Percentiles rank a stretch among this genome's conserved stretches.
phyloP scores from a whole-genome alignment of 2,329 filamentous ascomycete species.

The Talaromyces funiculosus region DNA sequence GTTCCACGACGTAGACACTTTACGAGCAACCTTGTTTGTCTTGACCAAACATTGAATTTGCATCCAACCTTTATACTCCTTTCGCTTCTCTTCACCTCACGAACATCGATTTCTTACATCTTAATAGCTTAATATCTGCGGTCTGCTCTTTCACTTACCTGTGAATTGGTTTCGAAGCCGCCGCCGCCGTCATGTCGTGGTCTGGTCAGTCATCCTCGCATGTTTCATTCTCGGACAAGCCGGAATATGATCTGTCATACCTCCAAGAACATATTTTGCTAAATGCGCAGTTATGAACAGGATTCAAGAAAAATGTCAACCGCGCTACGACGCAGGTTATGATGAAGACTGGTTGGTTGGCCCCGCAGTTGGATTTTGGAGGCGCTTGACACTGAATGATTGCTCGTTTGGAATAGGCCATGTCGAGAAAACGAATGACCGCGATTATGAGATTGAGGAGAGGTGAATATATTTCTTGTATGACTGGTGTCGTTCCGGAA shows the following conservation, averaged over 20 bases:
- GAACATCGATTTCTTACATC: not conserved
- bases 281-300: slow-evolving; percentile 36
- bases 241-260: not conserved
- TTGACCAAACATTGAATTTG: not conserved
- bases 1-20: not conserved
- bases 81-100: not conserved
- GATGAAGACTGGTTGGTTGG: slow-evolving; percentile 84
- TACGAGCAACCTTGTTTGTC: not conserved
- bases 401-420: slow-evolving; percentile 53
- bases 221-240: not conserved
- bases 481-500: not conserved
- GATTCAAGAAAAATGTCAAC: slow-evolving; percentile 95
- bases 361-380: not conserved
- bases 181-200: slow-evolving; percentile 57
- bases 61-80: not conserved
- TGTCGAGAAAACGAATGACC: slow-evolving; percentile 97
- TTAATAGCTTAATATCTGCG: not conserved
- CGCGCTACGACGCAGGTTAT: slow-evolving; percentile 99
- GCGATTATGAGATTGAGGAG: slow-evolving; percentile 97
- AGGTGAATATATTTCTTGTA: slow-evolving; percentile 47
- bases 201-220: slow-evolving; percentile 49
- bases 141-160: not conserved
- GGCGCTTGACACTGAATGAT: not conserved
- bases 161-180: not conserved
- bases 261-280: not conserved